Base-by-base conservation (phyloP, 177 flowering plant genomes). In the Tripterygium wilfordii region DNA sequence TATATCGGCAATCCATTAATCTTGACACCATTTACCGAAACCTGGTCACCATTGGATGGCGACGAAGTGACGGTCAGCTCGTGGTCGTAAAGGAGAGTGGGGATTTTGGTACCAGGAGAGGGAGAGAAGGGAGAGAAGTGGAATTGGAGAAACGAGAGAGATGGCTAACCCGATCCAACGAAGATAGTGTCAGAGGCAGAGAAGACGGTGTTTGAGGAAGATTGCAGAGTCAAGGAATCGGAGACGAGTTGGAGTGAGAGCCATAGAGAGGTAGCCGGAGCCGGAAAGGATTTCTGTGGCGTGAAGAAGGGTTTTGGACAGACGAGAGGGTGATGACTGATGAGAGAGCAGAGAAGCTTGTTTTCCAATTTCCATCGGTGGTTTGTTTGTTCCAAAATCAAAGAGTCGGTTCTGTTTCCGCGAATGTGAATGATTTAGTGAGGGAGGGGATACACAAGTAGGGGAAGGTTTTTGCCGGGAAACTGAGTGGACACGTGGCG, bases 181-280 rank as follows among this genome's bases (percentile, higher is more conserved):
- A 83, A 80, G 36, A 78, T 58, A 8, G 58, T 1, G 37, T 83
- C 86, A 12, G 82, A 49, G 7, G 90, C 82, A 25, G 80, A 35
- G 72, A 84, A 81, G 49, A 84, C 43, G 29, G 83, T 78, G 41
- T 55, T 55, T 33, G 65, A 56, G 1, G 72, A 58, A n/a, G 58
- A 53, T 13, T 42, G 40, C 4, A 61, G 22, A 41, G 44, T 12
- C 26, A 56, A 51, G 56, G 74, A 38, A 25, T 48, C 36, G 41
- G 72, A 61, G 58, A 66, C 36, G 58, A 69, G 69, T 19, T 69
- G 53, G 39, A 83, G 78, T 75, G 8, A 83, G 63, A 1, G 87
- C 49, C 82, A 79, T 81, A 48, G 83, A 62, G 14, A 53, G 3
- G 62, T 33, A 69, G 55, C 88, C 83, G n/a, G 80, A 58, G 42